A percentile compares a stretch with the other conserved stretches of the same genome.
Conservation (phyloP, 2,329 filamentous ascomycete species). For the Lachnellula occidentalis region DNA sequence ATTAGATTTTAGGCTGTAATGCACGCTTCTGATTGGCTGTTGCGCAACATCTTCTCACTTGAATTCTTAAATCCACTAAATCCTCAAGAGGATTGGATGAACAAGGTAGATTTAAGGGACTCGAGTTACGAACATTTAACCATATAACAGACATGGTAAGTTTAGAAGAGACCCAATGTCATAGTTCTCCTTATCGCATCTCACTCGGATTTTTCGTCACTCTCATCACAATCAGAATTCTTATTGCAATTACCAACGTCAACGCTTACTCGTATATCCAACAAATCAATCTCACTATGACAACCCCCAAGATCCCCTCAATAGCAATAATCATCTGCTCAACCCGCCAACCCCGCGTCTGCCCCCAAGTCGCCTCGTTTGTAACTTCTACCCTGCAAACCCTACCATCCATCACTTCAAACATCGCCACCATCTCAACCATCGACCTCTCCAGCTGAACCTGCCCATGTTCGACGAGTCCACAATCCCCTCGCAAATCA, state of each 20-base stretch:
- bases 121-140: neutral
- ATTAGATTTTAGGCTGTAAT: neutral
- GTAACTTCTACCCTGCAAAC: constrained; percentile 25
- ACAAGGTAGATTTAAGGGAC: neutral
- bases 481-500: constrained; percentile 32
- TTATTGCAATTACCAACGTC: neutral
- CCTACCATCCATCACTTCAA: constrained; percentile 17
- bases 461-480: constrained; percentile 41
- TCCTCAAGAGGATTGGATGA: neutral
- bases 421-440: constrained; percentile 19
- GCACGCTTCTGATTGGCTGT: neutral
- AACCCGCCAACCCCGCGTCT: constrained; percentile 32
- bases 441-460: constrained; percentile 36
- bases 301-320: neutral
- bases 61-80: neutral
- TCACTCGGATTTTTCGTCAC: neutral
- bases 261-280: neutral
- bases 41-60: neutral
- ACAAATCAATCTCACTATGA: neutral
- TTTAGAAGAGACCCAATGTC: too few relatives aligned
- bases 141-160: too few relatives aligned
- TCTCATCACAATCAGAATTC: neutral
- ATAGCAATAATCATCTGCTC: constrained; percentile 35
- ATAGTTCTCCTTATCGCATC: too few relatives aligned
- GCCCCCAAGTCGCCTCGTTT: constrained; percentile 32